Evolutionary conservation across 1,284 basidiomycete genomes (phyloP).

Genomic region (Cutaneotrichosporon dermatis): DNA sequence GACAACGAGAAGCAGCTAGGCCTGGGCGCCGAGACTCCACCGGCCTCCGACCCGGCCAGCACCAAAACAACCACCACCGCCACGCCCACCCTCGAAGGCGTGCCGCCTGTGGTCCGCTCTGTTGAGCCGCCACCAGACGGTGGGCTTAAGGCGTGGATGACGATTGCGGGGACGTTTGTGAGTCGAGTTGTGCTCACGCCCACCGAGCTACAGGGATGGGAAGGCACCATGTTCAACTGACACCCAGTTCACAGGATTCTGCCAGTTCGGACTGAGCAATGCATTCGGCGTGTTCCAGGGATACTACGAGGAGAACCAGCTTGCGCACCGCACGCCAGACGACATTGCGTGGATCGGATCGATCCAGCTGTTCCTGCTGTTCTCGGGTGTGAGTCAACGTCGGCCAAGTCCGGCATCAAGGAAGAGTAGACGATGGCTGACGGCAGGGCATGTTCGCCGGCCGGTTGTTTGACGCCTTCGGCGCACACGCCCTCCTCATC

Average conservation of each 20-base stretch:
- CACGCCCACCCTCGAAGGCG: no score
- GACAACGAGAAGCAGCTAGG: no score
- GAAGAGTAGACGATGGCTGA: neutral
- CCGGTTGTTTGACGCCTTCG: constrained; percentile 27
- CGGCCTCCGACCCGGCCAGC: no score
- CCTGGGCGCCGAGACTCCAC: no score
- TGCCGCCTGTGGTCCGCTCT: no score
- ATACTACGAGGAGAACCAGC: constrained; percentile 28
- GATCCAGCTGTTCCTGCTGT: constrained; percentile 57
- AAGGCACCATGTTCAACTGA: neutral
- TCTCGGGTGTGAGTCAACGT: constrained; percentile 23
- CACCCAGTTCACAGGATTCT: constrained; percentile 2
- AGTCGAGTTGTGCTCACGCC: neutral
- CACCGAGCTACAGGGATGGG: no score
- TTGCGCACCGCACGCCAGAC: constrained; percentile 21
- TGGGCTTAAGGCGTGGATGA: constrained; percentile 11
- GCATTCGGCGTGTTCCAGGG: constrained; percentile 30
- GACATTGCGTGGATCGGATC: constrained; percentile 65
- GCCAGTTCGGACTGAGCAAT: constrained; percentile 21
- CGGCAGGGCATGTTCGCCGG: constrained; percentile 44
- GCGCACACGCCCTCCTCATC: constrained; percentile 46
- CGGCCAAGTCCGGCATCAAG: no score
- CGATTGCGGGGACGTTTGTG: constrained; percentile 8
- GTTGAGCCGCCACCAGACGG: constrained; percentile 5
- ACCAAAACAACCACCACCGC: no score